A percentile compares a stretch with the other conserved stretches of the same genome.
phyloP scores from a whole-genome alignment of 1,139 yeast genomes.

The Pichia norvegensis region DNA sequence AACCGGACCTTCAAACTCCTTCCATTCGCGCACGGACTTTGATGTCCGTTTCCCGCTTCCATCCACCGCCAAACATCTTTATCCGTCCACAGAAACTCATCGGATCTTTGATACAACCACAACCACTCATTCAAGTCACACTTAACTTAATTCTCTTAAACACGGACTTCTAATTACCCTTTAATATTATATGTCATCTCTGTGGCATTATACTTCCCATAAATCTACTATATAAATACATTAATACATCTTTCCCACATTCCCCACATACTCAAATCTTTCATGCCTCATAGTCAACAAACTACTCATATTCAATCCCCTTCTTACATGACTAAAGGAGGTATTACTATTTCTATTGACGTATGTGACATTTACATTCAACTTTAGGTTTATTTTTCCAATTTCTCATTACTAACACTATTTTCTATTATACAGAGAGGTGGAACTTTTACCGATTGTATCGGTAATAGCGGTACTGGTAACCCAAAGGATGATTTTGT shows the following conservation, averaged over 20 bases:
- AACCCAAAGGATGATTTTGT: conserved; percentile 34
- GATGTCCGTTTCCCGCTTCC: no score
- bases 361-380: conserved; percentile 9
- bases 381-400: background rate
- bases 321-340: conserved; percentile 6
- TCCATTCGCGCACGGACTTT: no score
- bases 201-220: background rate
- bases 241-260: background rate
- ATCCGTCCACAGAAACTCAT: no score
- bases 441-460: conserved; percentile 19
- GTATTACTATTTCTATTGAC: conserved; percentile 21
- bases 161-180: background rate
- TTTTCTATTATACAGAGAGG: conserved; percentile 9
- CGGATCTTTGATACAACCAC: no score
- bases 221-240: background rate
- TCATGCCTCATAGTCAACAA: background rate
- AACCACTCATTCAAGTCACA: no score
- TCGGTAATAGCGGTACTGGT: conserved; percentile 14
- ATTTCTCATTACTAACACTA: conserved; percentile 2
- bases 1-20: no score
- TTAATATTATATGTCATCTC: no score
- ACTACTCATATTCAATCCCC: background rate
- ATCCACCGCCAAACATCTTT: no score
- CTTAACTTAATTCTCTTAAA: no score
- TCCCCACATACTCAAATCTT: background rate